Conservation (phyloP, 1,139 yeast genomes). For the Sugiyamaella paludigena region DNA sequence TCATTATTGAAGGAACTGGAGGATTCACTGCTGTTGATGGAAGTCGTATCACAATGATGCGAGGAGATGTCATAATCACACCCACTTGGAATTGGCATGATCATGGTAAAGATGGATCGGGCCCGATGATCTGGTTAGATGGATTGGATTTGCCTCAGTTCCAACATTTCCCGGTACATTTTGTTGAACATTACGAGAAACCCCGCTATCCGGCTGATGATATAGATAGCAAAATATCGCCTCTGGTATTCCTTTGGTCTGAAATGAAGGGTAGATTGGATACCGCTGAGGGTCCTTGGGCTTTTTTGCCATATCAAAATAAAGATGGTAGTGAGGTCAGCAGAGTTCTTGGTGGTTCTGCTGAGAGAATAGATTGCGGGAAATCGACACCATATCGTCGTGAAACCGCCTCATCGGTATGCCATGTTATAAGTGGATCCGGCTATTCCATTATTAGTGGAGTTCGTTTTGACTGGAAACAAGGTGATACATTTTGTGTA, state of each 20-base stretch:
- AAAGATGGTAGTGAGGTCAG: conserved; percentile 17
- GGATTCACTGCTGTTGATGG: conserved; percentile 33
- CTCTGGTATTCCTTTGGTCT: conserved; percentile 27
- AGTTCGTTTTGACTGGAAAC: conserved; percentile 22
- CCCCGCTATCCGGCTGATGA: conserved; percentile 24
- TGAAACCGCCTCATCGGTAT: conserved; percentile 28
- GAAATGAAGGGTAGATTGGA: conserved; percentile 23
- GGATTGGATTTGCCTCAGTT: conserved; percentile 32
- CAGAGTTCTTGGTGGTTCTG: conserved; percentile 27
- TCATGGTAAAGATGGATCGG: conserved; percentile 32
- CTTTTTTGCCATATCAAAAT: conserved; percentile 20
- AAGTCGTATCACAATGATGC: conserved; percentile 25
- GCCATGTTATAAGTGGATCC: conserved; percentile 24
- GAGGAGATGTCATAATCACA: conserved; percentile 31
- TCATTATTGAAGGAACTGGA: conserved; percentile 31
- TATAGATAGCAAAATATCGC: conserved; percentile 14
- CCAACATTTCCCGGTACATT: conserved; percentile 31
- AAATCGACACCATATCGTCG: conserved; percentile 22
- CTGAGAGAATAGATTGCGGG: conserved; percentile 24
- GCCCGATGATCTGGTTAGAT: conserved; percentile 33
- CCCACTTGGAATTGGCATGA: conserved; percentile 34
- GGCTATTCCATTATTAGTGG: conserved; percentile 24
- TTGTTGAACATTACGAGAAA: conserved; percentile 28
- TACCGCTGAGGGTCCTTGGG: conserved; percentile 16
- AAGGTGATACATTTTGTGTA: conserved; percentile 28